These are phyloP conservation scores for Noccaea caerulescens DNA, from an alignment of 345 rosid genomes.

Conservation along the genomic window DNA sequence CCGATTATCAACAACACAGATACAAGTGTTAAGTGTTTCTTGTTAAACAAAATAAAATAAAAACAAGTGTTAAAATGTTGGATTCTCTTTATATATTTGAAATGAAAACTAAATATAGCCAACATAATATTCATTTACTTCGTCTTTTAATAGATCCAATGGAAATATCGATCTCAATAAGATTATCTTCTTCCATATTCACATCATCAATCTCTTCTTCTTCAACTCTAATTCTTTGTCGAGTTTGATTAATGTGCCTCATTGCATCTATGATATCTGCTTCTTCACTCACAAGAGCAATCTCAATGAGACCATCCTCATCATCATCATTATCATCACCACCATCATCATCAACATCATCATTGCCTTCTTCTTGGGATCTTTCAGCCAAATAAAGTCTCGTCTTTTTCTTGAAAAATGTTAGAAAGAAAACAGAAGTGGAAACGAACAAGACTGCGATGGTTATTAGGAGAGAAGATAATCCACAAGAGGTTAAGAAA, in stretches of 20 bases:
- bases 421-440: constrained; percentile 18
- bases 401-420: constrained; percentile 12
- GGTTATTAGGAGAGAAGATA: constrained; percentile 27
- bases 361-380: constrained; percentile 25
- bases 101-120: not conserved
- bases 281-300: constrained; percentile 33
- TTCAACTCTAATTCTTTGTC: constrained; percentile 26
- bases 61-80: constrained; percentile 2
- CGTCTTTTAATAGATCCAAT: constrained; percentile 69
- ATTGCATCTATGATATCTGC: constrained; percentile 12
- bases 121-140: constrained; percentile 15
- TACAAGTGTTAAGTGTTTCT: too few species aligned
- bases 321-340: constrained; percentile 2
- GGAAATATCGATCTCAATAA: constrained; percentile 83
- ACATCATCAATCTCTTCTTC: constrained; percentile 41
- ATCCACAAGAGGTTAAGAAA: constrained; percentile 27
- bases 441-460: constrained; percentile 27
- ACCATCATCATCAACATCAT: constrained; percentile 36
- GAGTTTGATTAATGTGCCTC: constrained; percentile 18
- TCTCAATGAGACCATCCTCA: constrained; percentile 45
- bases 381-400: constrained; percentile 20
- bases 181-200: constrained; percentile 64
- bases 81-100: constrained; percentile 17
- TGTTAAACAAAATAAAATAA: not conserved
- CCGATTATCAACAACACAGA: too few species aligned